phyloP scores from a whole-genome alignment of 441 rosid species.

The Populus tomentosa region DNA sequence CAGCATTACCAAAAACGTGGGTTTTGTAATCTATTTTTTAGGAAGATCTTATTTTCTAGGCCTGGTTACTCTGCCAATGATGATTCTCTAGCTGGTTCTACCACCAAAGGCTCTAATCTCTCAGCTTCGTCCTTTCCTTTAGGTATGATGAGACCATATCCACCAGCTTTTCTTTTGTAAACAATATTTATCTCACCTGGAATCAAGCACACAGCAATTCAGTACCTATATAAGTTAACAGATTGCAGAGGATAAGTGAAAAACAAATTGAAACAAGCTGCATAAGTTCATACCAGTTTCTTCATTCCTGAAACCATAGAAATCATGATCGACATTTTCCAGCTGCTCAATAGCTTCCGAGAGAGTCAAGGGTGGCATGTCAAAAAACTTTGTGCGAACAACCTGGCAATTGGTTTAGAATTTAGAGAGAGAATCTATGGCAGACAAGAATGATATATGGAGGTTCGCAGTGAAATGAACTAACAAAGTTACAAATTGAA shows the following conservation, averaged over 20 bases:
- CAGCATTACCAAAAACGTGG: neutral
- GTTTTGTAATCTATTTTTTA: neutral
- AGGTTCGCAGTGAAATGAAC: no score
- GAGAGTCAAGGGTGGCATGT: constrained; percentile 85
- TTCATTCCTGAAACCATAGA: constrained; percentile 84
- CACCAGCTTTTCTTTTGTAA: constrained; percentile 83
- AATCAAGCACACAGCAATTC: constrained; percentile 11
- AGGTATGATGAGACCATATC: constrained; percentile 44
- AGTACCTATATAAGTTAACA: neutral
- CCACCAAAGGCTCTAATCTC: constrained; percentile 55
- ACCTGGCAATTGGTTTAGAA: constrained; percentile 34
- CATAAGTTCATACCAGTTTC: constrained; percentile 61
- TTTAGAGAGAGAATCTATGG: neutral
- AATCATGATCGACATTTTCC: constrained; percentile 76
- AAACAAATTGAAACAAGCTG: constrained; percentile 5
- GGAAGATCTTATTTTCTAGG: neutral
- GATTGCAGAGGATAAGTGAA: neutral
- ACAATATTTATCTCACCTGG: constrained; percentile 85
- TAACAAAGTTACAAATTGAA: no score
- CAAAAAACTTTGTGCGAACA: constrained; percentile 81
- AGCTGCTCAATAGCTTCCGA: constrained; percentile 86
- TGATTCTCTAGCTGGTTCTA: constrained; percentile 49
- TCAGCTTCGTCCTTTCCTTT: constrained; percentile 35
- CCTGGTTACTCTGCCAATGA: constrained; percentile 39
- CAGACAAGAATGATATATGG: no score